These are phyloP conservation scores for Tetradesmus obliquus DNA, from an alignment of 139 green algal species.

Conservation along the genomic window DNA sequence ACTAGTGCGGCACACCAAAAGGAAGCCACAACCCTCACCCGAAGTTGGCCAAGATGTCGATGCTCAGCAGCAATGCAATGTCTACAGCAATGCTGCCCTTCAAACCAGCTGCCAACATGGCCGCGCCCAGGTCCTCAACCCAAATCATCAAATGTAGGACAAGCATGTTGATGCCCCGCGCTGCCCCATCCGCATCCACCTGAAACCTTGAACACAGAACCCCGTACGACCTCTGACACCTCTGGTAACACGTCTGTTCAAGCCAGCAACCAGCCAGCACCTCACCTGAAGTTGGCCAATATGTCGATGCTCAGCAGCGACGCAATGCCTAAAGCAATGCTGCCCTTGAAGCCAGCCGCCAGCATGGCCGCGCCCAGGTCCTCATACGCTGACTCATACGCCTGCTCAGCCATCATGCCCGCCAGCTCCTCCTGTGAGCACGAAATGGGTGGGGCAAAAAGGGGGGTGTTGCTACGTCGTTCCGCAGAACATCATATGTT, in stretches of 20 bases:
- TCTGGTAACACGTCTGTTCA: neutral
- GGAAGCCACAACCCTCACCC: neutral
- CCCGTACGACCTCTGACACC: neutral
- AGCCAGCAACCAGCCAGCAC: neutral
- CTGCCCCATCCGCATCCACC: too few relatives aligned
- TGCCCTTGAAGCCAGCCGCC: neutral
- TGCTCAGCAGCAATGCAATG: neutral
- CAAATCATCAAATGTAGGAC: neutral
- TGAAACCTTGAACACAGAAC: neutral
- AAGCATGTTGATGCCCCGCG: neutral
- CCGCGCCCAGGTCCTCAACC: neutral
- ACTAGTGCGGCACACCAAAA: too few relatives aligned
- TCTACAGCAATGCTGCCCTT: neutral
- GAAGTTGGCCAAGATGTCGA: neutral
- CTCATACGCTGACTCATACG: neutral
- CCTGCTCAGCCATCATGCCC: neutral
- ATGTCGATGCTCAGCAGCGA: constrained; percentile 8
- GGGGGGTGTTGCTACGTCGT: neutral
- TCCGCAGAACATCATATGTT: neutral
- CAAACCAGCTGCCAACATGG: neutral
- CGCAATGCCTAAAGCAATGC: neutral
- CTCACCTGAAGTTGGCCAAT: constrained; percentile 4
- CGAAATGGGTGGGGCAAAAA: neutral
- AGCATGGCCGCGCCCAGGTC: neutral
- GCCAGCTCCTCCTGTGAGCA: neutral